These are phyloP conservation scores for Nemania serpens DNA, from an alignment of 2,329 filamentous ascomycete genomes.

Conservation along the genomic window DNA sequence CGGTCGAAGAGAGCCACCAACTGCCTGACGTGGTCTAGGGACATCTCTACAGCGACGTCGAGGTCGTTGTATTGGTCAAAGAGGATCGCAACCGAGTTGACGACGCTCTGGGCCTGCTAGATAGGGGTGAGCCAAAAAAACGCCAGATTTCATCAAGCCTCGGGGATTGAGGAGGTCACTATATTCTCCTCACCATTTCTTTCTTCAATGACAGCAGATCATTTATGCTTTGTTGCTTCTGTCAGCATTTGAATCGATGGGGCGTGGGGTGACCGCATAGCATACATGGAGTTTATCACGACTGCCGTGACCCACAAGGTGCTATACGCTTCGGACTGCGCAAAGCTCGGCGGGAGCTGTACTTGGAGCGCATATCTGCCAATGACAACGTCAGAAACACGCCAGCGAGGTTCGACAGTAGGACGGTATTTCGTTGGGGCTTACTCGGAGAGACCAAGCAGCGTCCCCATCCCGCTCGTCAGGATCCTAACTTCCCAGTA, in stretches of 20 bases:
- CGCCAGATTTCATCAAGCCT: background rate
- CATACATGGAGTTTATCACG: conserved; percentile 39
- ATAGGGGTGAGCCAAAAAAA: background rate
- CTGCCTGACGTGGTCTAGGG: conserved; percentile 31
- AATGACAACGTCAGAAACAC: background rate
- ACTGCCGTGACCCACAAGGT: conserved; percentile 34
- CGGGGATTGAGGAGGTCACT: too few species aligned
- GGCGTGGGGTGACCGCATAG: background rate
- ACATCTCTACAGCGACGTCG: conserved; percentile 35
- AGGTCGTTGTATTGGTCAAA: conserved; percentile 34
- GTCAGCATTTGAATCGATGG: conserved; percentile 8
- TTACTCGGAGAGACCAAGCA: conserved; percentile 38
- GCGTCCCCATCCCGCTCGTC: conserved; percentile 36
- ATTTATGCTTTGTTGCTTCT: conserved; percentile 29
- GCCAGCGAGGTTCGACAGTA: too few species aligned
- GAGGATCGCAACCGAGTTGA: conserved; percentile 39
- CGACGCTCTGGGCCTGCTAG: conserved; percentile 35
- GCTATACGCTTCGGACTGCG: conserved; percentile 32
- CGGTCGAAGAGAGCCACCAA: conserved; percentile 34
- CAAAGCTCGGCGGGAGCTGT: conserved; percentile 30
- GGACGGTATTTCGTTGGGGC: background rate
- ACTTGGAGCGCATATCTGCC: conserved; percentile 31
- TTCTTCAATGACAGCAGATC: conserved; percentile 39
- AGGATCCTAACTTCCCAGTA: conserved; percentile 40
- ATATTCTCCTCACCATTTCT: conserved; percentile 32